Evolutionary conservation across 1,139 yeast genomes (phyloP).

Genomic region (Protomyces inouyei): DNA sequence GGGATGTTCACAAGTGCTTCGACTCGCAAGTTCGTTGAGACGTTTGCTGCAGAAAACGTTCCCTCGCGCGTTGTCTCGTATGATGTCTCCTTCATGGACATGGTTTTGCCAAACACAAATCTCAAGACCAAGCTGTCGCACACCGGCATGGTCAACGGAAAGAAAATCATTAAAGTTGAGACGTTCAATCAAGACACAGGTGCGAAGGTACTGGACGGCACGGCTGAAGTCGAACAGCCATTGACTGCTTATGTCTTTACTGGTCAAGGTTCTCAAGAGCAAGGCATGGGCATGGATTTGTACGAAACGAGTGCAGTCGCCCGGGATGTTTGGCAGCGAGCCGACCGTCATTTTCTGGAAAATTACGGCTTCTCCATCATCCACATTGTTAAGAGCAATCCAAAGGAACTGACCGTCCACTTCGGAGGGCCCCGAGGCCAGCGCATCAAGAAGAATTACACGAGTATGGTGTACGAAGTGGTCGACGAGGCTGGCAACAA

Average conservation of each 20-base stretch:
- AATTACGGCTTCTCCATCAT: slow-evolving; percentile 96
- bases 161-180: slow-evolving; percentile 91
- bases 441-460: slow-evolving; percentile 87
- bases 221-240: slow-evolving; percentile 98
- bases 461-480: slow-evolving; percentile 96
- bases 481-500: slow-evolving; percentile 78
- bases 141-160: slow-evolving; percentile 97
- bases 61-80: slow-evolving; percentile 94
- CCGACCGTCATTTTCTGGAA: slow-evolving; percentile 84
- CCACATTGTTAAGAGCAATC: slow-evolving; percentile 92
- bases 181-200: slow-evolving; percentile 77
- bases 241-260: slow-evolving; percentile 94
- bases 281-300: slow-evolving; percentile 99
- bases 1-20: slow-evolving; percentile 98
- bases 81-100: slow-evolving; percentile 84
- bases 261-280: slow-evolving; percentile 99
- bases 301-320: slow-evolving; percentile 90
- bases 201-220: slow-evolving; percentile 75
- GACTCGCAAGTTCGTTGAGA: slow-evolving; percentile 89
- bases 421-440: slow-evolving; percentile 98
- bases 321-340: slow-evolving; percentile 94
- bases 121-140: slow-evolving; percentile 87
- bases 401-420: slow-evolving; percentile 89
- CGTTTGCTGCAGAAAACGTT: slow-evolving; percentile 97
- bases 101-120: slow-evolving; percentile 94